Percentiles rank a stretch among this genome's conserved stretches.
These are phyloP conservation scores for Neonectria neomacrospora DNA, from an alignment of 2,329 filamentous ascomycete species.

Conservation along the genomic window DNA sequence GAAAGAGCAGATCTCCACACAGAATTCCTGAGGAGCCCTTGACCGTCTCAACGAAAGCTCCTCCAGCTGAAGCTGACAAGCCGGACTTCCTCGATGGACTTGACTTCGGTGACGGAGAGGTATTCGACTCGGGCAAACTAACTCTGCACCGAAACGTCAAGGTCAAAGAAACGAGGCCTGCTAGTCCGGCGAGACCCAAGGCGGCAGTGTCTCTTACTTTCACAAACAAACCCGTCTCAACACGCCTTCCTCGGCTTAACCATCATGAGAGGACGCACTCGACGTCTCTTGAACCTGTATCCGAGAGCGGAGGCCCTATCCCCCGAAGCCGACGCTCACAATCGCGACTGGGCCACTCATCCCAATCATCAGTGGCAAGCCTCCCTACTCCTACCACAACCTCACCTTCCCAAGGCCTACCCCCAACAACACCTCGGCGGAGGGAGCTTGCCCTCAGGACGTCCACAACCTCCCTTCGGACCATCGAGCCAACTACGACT, in stretches of 20 bases:
- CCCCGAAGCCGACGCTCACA: constrained; percentile 69
- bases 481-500: constrained; percentile 71
- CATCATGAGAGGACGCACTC: constrained; percentile 78
- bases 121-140: constrained; percentile 82
- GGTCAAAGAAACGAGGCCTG: constrained; percentile 76
- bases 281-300: constrained; percentile 85
- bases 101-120: constrained; percentile 85
- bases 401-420: constrained; percentile 63
- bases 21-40: constrained; percentile 55
- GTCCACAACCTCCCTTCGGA: constrained; percentile 64
- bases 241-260: constrained; percentile 82
- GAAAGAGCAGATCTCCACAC: constrained; percentile 68
- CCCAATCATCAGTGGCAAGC: constrained; percentile 75
- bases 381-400: constrained; percentile 70
- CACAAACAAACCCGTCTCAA: constrained; percentile 77
- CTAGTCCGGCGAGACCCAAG: constrained; percentile 77
- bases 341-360: constrained; percentile 74
- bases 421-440: constrained; percentile 71
- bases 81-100: constrained; percentile 90
- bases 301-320: constrained; percentile 83
- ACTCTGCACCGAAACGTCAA: constrained; percentile 93
- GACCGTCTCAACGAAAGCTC: constrained; percentile 46
- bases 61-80: constrained; percentile 57
- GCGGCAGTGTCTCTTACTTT: constrained; percentile 90
- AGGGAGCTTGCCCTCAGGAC: constrained; percentile 67